phyloP scores from a whole-genome alignment of 2,329 filamentous ascomycete species.

The Septoria linicola region DNA sequence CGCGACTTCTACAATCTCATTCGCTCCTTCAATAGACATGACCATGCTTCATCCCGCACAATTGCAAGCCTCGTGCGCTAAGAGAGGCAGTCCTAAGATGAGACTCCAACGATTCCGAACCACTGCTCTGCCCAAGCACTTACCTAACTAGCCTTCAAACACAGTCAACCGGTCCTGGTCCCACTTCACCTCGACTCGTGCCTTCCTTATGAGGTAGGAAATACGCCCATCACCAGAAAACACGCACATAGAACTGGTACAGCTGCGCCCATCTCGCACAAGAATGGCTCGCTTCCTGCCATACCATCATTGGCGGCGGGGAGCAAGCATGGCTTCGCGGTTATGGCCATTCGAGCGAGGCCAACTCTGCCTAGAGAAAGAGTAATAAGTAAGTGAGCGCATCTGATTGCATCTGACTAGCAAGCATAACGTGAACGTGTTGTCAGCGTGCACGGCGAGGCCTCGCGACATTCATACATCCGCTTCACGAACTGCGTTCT shows the following conservation, averaged over 20 bases:
- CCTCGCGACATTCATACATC: background rate
- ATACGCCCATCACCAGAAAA: constrained; percentile 12
- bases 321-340: background rate
- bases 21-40: background rate
- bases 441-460: background rate
- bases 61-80: constrained; percentile 13
- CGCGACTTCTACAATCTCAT: constrained; percentile 12
- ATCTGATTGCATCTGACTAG: too few species aligned
- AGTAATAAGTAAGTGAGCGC: too few species aligned
- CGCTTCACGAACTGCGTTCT: constrained; percentile 1
- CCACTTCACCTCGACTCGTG: constrained; percentile 6
- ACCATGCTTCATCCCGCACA: constrained; percentile 7
- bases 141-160: background rate
- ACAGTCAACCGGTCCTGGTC: constrained; percentile 10
- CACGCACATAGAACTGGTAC: constrained; percentile 8
- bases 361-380: too few species aligned
- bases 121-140: constrained; percentile 20
- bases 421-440: too few species aligned
- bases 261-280: background rate
- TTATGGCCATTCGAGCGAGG: background rate
- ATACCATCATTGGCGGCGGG: too few species aligned
- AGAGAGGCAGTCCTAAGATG: constrained; percentile 17
- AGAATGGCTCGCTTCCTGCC: constrained; percentile 1
- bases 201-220: constrained; percentile 14
- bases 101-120: constrained; percentile 12